Percentiles rank a stretch among this genome's conserved stretches.
Conservation (phyloP, 345 rosid species). For the Citrus mangshanensis region DNA sequence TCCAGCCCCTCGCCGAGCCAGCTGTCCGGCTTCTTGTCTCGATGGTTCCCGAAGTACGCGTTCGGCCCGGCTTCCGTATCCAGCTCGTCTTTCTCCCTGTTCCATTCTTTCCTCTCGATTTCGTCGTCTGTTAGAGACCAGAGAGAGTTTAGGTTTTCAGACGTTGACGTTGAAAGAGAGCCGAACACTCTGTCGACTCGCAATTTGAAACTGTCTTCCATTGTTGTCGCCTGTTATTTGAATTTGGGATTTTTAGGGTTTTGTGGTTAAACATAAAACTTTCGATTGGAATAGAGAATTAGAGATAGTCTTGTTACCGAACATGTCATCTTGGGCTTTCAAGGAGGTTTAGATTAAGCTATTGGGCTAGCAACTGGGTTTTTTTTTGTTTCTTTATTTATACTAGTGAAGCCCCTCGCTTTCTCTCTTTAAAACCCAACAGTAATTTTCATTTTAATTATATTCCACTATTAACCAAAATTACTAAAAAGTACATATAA, state of each 20-base stretch:
- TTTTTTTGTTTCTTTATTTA: too few species aligned
- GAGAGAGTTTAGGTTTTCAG: constrained; percentile 35
- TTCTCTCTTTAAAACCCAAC: too few species aligned
- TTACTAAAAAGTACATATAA: too few species aligned
- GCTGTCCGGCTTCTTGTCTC: not conserved
- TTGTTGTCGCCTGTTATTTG: constrained; percentile 4
- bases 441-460: too few species aligned
- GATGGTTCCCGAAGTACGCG: constrained; percentile 8
- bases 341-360: not conserved
- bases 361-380: not conserved
- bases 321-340: not conserved
- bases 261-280: not conserved
- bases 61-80: constrained; percentile 3
- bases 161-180: constrained; percentile 44
- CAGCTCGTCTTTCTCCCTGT: constrained; percentile 26
- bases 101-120: constrained; percentile 51
- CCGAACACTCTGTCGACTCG: constrained; percentile 74
- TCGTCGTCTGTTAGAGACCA: constrained; percentile 79
- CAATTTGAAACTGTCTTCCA: constrained; percentile 69
- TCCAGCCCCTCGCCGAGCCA: constrained; percentile 10
- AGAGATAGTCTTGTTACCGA: constrained; percentile 21
- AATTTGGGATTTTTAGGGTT: not conserved
- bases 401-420: too few species aligned
- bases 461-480: too few species aligned
- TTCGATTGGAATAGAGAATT: not conserved